Conservation (phyloP, 345 rosid genomes). For the Salix arbutifolia region DNA sequence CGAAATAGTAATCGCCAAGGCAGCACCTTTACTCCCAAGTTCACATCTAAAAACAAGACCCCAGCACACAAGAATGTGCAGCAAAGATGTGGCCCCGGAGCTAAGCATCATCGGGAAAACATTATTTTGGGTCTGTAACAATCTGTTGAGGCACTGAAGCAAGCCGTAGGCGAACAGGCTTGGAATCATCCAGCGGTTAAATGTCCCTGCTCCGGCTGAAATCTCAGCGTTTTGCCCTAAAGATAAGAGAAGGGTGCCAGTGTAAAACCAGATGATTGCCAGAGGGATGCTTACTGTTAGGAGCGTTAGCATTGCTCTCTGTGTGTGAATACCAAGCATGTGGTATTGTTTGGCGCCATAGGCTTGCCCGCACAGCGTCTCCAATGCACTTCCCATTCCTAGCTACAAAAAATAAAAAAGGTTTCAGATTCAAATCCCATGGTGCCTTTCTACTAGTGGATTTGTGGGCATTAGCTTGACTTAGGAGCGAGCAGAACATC, state of each 20-base stretch:
- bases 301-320: constrained; percentile 61
- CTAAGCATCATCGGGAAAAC: constrained; percentile 45
- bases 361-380: constrained; percentile 66
- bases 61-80: constrained; percentile 43
- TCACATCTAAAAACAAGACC: constrained; percentile 35
- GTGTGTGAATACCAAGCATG: constrained; percentile 62
- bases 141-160: constrained; percentile 62
- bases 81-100: constrained; percentile 30
- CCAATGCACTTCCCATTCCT: constrained; percentile 70
- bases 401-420: constrained; percentile 23
- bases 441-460: too few relatives aligned
- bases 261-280: constrained; percentile 50
- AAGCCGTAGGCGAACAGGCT: constrained; percentile 48
- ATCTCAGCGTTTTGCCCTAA: constrained; percentile 44
- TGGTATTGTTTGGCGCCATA: constrained; percentile 62
- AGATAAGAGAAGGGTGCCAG: constrained; percentile 37
- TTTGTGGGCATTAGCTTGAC: too few relatives aligned
- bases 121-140: constrained; percentile 55
- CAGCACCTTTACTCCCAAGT: constrained; percentile 45
- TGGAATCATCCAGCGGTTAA: constrained; percentile 57
- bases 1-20: constrained; percentile 33
- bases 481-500: not conserved
- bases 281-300: constrained; percentile 43
- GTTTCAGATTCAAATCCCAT: not conserved
- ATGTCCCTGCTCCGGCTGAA: constrained; percentile 36